These are phyloP conservation scores for Phytophthora tubulina DNA, from an alignment of 352 stramenopile species.

Conservation along the genomic window DNA sequence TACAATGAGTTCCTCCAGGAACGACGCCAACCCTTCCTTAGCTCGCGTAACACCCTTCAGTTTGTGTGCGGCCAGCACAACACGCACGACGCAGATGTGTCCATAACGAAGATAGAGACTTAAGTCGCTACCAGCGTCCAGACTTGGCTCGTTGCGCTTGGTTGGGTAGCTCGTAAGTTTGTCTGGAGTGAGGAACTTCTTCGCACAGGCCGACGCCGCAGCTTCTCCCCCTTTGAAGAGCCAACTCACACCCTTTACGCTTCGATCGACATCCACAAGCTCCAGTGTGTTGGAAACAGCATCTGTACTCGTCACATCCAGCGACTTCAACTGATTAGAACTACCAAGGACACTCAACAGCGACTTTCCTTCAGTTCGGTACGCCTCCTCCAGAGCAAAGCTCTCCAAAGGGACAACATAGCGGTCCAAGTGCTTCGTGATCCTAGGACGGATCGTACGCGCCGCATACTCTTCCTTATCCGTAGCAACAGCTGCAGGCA, in stretches of 20 bases:
- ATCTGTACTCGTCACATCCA: slow-evolving; percentile 57
- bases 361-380: slow-evolving; percentile 42
- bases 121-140: slow-evolving; percentile 91
- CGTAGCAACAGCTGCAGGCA: slow-evolving; percentile 93
- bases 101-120: slow-evolving; percentile 96
- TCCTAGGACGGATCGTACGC: slow-evolving; percentile 98
- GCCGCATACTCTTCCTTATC: slow-evolving; percentile 97
- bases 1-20: slow-evolving; percentile 98
- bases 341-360: slow-evolving; percentile 31
- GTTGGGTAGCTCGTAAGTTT: slow-evolving; percentile 78
- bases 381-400: slow-evolving; percentile 38
- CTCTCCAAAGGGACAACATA: slow-evolving; percentile 83
- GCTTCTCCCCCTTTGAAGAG: slow-evolving; percentile 80
- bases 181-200: slow-evolving; percentile 88
- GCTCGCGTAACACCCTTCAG: slow-evolving; percentile 74
- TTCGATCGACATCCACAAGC: slow-evolving; percentile 71
- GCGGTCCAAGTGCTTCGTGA: slow-evolving; percentile 91
- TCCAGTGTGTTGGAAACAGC: slow-evolving; percentile 47
- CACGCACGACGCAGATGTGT: slow-evolving; percentile 78
- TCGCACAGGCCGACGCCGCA: slow-evolving; percentile 69
- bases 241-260: slow-evolving; percentile 55
- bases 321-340: slow-evolving; percentile 29
- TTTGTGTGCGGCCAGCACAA: slow-evolving; percentile 69
- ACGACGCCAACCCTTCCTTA: slow-evolving; percentile 89
- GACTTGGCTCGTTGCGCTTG: slow-evolving; percentile 96